These are phyloP conservation scores for Annulohypoxylon bovei DNA, from an alignment of 495 filamentous ascomycete species.

Conservation along the genomic window DNA sequence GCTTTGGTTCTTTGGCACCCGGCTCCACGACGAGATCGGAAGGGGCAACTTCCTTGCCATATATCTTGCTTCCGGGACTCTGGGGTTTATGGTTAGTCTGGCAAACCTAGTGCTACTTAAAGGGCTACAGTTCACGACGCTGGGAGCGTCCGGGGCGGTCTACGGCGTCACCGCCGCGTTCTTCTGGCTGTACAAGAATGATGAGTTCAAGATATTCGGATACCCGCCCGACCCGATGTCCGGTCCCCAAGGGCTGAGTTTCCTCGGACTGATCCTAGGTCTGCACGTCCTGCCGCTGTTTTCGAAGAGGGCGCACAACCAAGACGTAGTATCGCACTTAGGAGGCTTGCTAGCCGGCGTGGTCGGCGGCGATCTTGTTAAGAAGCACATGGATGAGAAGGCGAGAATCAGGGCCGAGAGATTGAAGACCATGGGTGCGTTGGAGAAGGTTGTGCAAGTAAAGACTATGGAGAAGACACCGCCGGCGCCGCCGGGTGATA, in stretches of 20 bases:
- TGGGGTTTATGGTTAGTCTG: slow-evolving; percentile 73
- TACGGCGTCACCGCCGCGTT: slow-evolving; percentile 74
- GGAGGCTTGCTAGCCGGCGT: slow-evolving; percentile 69
- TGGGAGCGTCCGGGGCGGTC: slow-evolving; percentile 81
- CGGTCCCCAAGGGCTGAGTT: slow-evolving; percentile 59
- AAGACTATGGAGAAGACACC: slow-evolving; percentile 5
- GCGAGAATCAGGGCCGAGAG: slow-evolving; percentile 40
- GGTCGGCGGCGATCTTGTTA: slow-evolving; percentile 46
- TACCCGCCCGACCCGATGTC: slow-evolving; percentile 61
- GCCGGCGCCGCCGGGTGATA: not conserved
- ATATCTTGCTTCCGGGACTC: slow-evolving; percentile 72
- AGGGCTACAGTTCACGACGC: slow-evolving; percentile 49
- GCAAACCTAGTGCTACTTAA: slow-evolving; percentile 62
- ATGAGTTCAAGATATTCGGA: slow-evolving; percentile 61
- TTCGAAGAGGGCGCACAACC: slow-evolving; percentile 39
- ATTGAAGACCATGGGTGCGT: slow-evolving; percentile 32
- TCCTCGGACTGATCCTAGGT: slow-evolving; percentile 58
- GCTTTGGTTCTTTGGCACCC: slow-evolving; percentile 61
- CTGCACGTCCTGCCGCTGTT: slow-evolving; percentile 59
- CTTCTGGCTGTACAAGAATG: slow-evolving; percentile 70
- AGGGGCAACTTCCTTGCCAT: slow-evolving; percentile 84
- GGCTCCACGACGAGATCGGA: slow-evolving; percentile 85
- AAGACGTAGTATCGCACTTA: slow-evolving; percentile 80
- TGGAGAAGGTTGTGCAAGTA: slow-evolving; percentile 31
- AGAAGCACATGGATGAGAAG: slow-evolving; percentile 37